phyloP scores from a whole-genome alignment of 139 green algal species.

The Haematococcus lacustris region DNA sequence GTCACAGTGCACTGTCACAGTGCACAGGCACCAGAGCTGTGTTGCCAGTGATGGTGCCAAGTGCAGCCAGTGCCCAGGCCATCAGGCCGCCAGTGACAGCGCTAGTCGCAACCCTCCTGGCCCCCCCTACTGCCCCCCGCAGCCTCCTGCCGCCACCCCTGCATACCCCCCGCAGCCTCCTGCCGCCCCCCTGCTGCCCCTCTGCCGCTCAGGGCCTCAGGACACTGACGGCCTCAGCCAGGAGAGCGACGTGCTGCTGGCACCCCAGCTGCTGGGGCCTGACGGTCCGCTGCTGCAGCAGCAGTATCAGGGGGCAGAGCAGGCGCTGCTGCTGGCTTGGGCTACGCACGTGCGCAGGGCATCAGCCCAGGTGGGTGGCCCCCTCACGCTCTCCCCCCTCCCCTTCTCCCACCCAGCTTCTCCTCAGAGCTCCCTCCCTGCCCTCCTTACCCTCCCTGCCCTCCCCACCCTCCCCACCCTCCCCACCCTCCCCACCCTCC shows the following conservation, averaged over 20 bases:
- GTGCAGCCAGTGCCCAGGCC: neutral
- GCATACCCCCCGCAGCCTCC: too few species aligned
- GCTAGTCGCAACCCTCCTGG: too few species aligned
- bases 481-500: neutral
- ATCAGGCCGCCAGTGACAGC: neutral
- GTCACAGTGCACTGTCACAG: too few species aligned
- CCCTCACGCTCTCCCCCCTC: conserved; percentile 17
- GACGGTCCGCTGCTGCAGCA: neutral
- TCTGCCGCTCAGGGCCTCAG: neutral
- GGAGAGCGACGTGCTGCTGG: conserved; percentile 47
- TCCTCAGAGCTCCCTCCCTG: neutral
- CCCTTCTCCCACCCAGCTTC: neutral
- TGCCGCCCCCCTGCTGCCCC: too few species aligned
- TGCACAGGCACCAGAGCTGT: too few species aligned
- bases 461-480: neutral
- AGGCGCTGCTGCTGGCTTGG: conserved; percentile 67
- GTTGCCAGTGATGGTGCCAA: neutral
- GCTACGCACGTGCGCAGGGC: conserved; percentile 49
- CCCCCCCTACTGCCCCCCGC: too few species aligned
- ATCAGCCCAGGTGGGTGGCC: conserved; percentile 49
- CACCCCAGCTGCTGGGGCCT: conserved; percentile 33
- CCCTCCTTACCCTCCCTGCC: neutral
- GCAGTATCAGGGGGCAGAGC: conserved; percentile 31
- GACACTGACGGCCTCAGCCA: conserved; percentile 35
- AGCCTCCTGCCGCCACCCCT: too few species aligned